These are phyloP conservation scores for Pulveroboletus sp. DNA, from an alignment of 768 basidiomycete genomes.

Conservation along the genomic window DNA sequence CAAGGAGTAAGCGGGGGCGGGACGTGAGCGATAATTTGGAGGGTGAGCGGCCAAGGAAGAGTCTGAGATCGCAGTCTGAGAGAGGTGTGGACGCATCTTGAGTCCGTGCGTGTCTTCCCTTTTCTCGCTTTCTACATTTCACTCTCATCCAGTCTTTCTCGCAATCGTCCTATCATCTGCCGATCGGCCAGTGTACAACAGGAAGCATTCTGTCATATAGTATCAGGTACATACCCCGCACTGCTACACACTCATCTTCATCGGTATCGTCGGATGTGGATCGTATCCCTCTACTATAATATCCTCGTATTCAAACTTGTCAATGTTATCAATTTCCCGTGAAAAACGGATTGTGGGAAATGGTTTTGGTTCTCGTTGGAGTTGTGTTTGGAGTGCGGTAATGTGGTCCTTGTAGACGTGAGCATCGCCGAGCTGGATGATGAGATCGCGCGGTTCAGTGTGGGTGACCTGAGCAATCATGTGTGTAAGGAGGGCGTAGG, in stretches of 20 bases:
- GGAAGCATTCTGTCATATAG: not conserved
- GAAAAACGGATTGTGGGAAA: slow-evolving; percentile 82
- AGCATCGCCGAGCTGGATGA: slow-evolving; percentile 96
- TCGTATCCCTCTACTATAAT: slow-evolving; percentile 84
- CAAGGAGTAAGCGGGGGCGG: slow-evolving; percentile 25
- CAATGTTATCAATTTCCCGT: slow-evolving; percentile 64
- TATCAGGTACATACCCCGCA: slow-evolving; percentile 2
- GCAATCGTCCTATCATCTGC: not conserved
- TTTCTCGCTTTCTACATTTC: not conserved
- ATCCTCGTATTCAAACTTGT: slow-evolving; percentile 77
- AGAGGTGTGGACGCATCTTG: not conserved
- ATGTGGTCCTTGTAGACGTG: slow-evolving; percentile 95
- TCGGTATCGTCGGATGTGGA: slow-evolving; percentile 76
- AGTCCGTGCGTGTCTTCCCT: not conserved
- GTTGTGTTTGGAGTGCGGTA: slow-evolving; percentile 77
- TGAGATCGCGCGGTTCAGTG: slow-evolving; percentile 82
- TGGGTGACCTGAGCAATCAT: slow-evolving; percentile 94
- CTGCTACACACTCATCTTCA: slow-evolving; percentile 90
- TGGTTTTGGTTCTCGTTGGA: slow-evolving; percentile 67
- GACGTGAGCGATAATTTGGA: slow-evolving; percentile 15
- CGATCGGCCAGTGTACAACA: not conserved
- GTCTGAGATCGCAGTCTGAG: slow-evolving; percentile 3
- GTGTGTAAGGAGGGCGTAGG: slow-evolving; percentile 94
- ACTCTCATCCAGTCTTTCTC: not conserved
- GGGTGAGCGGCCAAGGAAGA: slow-evolving; percentile 21